Evolutionary conservation across 1,284 basidiomycete species (phyloP), one percentile per base, ranked within the genome.

Genomic region (Crucibulum cyathiforme): DNA sequence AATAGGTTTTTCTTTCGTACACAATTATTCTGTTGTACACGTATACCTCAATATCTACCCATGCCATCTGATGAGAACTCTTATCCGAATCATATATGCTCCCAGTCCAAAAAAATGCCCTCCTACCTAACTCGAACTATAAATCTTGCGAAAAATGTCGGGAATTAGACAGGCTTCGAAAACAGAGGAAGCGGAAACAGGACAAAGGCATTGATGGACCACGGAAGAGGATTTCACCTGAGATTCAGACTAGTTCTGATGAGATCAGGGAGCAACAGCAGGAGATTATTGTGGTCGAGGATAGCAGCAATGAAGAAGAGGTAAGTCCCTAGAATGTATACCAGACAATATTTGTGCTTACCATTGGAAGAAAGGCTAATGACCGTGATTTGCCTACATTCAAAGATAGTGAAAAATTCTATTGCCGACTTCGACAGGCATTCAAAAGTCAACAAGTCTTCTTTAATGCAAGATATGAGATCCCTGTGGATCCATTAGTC

Each of bases 401-500:
- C 17, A 37, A 34, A 52, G 48, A 35, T 51, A n/a, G n/a, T 51
- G 48, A 24, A 57, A 51, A 45, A 38, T 53, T 13, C 57, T 48
- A 39, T 54, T 48, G 31, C 36, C 13, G 7, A 0, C 17, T 37
- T 57, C n/a, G 37, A 52, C 59, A 17, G 50, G 24, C 39, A 37
- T 12, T 36, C 51, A 36, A 35, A 58, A 60, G 38, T 60, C 50
- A 51, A 60, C 36, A 45, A 13, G 24, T 59, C 49, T 15, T 51
- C 58, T 34, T 39, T 37, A 13, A 54, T 58, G 39, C 39, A 31
- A 43, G 54, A 53, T 45, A 62, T 46, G 50, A 53, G 53, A 34
- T 38, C 41, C 19, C 61, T 39, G 36, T 39, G 13, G 53, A 62
- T 38, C 61, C 53, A 13, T 31, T 55, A 24, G 47, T 64, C n/a